Evolutionary conservation across 2,329 filamentous ascomycete genomes (phyloP).

Genomic region (Neofusicoccum cordaticola): DNA sequence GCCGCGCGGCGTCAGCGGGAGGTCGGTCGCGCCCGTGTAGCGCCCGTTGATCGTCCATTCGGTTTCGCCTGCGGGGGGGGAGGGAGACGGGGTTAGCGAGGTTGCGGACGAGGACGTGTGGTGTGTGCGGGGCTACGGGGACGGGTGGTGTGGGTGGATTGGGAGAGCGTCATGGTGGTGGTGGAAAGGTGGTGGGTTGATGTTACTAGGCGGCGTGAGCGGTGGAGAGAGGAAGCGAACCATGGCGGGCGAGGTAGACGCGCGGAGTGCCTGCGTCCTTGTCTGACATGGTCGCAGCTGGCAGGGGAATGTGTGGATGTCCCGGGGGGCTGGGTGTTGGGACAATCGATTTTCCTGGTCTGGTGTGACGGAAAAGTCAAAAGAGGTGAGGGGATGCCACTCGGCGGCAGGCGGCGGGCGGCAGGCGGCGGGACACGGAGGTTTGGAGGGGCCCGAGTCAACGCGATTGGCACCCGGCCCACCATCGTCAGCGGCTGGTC

Average conservation of each 20-base stretch:
- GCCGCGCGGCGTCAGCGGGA: conserved; percentile 37
- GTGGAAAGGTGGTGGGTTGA: conserved; percentile 35
- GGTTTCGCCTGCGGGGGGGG: conserved; percentile 35
- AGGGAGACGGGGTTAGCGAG: conserved; percentile 57
- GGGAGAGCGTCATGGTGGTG: conserved; percentile 43
- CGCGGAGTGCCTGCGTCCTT: conserved; percentile 25
- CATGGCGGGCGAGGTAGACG: conserved; percentile 25
- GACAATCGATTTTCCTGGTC: neutral
- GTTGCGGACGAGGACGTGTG: conserved; percentile 55
- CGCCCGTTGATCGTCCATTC: conserved; percentile 49
- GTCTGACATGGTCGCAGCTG: conserved; percentile 21
- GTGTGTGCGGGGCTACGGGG: neutral
- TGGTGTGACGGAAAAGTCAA: neutral
- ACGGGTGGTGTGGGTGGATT: no score
- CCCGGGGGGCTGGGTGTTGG: neutral
- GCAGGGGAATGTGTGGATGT: neutral
- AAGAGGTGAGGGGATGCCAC: neutral
- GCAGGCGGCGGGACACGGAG: neutral
- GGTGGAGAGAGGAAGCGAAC: conserved; percentile 16
- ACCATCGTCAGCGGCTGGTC: neutral
- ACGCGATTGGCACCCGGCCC: neutral
- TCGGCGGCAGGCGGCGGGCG: no score
- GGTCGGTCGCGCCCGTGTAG: conserved; percentile 47
- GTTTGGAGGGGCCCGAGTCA: neutral
- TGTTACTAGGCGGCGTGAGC: neutral